Evolutionary conservation across 768 basidiomycete species (phyloP), one percentile per base, ranked within the genome.

Genomic region (Auricularia cornea): DNA sequence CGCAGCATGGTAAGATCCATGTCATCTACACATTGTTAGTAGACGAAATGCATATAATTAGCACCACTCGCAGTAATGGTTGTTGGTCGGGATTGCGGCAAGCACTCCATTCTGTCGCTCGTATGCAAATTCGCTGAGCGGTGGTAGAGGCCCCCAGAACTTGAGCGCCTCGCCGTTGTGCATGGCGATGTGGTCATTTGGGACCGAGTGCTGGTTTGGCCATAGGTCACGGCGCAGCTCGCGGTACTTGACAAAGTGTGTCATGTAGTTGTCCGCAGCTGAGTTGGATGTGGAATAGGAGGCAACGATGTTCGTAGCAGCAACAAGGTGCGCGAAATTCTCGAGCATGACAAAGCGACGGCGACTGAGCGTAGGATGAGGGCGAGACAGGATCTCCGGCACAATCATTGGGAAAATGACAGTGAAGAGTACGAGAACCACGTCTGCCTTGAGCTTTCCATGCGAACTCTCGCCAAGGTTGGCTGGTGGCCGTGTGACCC

Each of bases 331-430:
- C 10, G 26, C 51, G 26, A 52, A 52, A n/a, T 52, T 52, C 23
- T n/a, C 10, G 51, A 52, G 51, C 26, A 52, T 8, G 8, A 18
- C 51, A n/a, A n/a, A n/a, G n/a, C n/a, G n/a, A 28, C 23, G 6
- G 23, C 23, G 10, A 8, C 23, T 6, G 8, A 6, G 10, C 8
- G 20, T 52, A n/a, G 51, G 6, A 8, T 28, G 10, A 23, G 26
- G 20, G n/a, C 26, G 20, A 5, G 51, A 6, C 73, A 73, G 74
- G 14, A 75, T 33, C 44, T 73, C 67, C 8, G 73, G 73, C 60
- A 77, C 60, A 35, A 73, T 66, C 3, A 77, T 61, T 2, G 72
- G 72, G 30, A 75, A 70, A 23, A 74, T 69, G 3, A 62, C 62
- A 16, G 66, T 69, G 57, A 73, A 75, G 3, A 74, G 68, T 11